A percentile compares a stretch with the other conserved stretches of the same genome.
phyloP scores from a whole-genome alignment of 345 rosid genomes.

The Melaleuca quinquenervia region DNA sequence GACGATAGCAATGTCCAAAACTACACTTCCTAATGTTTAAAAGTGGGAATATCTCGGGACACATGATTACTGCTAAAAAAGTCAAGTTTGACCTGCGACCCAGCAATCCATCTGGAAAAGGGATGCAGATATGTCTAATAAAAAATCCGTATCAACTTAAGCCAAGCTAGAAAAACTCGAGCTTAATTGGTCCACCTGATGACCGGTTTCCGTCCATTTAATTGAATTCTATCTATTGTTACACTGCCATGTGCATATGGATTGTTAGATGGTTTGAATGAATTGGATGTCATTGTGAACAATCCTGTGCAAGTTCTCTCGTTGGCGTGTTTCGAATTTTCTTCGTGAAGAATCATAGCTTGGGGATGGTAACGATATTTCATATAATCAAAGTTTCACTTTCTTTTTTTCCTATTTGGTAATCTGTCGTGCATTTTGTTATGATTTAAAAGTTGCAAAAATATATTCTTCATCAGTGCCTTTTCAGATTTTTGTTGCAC shows the following conservation, averaged over 20 bases:
- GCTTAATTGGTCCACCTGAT: background rate
- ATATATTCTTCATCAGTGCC: background rate
- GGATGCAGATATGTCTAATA: background rate
- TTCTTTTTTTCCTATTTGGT: background rate
- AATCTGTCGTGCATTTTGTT: too few relatives aligned
- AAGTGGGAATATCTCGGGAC: background rate
- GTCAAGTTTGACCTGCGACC: background rate
- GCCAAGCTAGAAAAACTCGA: background rate
- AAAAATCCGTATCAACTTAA: background rate
- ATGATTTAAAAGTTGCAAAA: too few relatives aligned
- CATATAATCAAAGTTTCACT: background rate
- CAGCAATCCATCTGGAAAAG: background rate
- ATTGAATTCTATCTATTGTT: background rate
- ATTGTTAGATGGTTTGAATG: background rate
- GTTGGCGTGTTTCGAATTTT: background rate
- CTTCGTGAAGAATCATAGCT: background rate
- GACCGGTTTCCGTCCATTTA: background rate
- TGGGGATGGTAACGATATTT: background rate
- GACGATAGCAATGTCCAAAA: background rate
- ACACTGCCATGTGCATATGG: too few relatives aligned
- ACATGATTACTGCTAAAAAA: background rate
- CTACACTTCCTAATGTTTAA: background rate
- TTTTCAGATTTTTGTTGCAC: background rate
- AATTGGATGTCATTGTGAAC: background rate
- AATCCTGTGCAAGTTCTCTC: background rate